A percentile compares a stretch with the other conserved stretches of the same genome.
These are phyloP conservation scores for Aspergillus sp. DNA, from an alignment of 2,329 filamentous ascomycete species.

Conservation along the genomic window DNA sequence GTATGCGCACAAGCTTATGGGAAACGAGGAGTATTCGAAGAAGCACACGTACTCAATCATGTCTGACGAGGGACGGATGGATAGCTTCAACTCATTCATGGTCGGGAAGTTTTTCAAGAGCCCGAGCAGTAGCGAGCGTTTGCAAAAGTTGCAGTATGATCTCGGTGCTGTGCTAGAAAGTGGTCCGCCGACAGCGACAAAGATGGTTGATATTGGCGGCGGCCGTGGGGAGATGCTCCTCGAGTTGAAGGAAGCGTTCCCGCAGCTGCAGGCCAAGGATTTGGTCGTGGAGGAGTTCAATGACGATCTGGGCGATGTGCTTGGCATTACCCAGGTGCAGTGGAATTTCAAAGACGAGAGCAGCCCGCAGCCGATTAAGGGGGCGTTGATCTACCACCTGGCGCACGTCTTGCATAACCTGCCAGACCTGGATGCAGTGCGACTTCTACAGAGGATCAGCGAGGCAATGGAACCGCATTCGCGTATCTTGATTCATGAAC, in stretches of 20 bases:
- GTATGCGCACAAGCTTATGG: constrained; percentile 34
- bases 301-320: constrained; percentile 23
- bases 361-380: constrained; percentile 31
- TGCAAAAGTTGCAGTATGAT: constrained; percentile 32
- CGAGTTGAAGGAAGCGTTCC: constrained; percentile 34
- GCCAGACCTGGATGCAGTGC: constrained; percentile 36
- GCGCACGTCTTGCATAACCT: constrained; percentile 40
- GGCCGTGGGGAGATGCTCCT: constrained; percentile 38
- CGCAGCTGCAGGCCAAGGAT: constrained; percentile 22
- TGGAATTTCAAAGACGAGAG: constrained; percentile 38
- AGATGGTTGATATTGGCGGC: constrained; percentile 40
- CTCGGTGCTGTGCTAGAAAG: constrained; percentile 24
- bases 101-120: constrained; percentile 37
- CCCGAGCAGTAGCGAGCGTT: constrained; percentile 30
- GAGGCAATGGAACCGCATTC: constrained; percentile 36
- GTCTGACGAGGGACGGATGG: constrained; percentile 37
- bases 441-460: constrained; percentile 35
- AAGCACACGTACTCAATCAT: constrained; percentile 40
- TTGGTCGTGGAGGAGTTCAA: constrained; percentile 41
- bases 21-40: constrained; percentile 27
- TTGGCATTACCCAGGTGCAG: constrained; percentile 29
- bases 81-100: constrained; percentile 42
- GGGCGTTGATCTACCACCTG: constrained; percentile 34
- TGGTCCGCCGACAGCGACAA: constrained; percentile 10
- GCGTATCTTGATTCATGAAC: constrained; percentile 37